Conservation (phyloP, 805 yeast genomes). For the Zygosaccharomyces pseudorouxii region DNA sequence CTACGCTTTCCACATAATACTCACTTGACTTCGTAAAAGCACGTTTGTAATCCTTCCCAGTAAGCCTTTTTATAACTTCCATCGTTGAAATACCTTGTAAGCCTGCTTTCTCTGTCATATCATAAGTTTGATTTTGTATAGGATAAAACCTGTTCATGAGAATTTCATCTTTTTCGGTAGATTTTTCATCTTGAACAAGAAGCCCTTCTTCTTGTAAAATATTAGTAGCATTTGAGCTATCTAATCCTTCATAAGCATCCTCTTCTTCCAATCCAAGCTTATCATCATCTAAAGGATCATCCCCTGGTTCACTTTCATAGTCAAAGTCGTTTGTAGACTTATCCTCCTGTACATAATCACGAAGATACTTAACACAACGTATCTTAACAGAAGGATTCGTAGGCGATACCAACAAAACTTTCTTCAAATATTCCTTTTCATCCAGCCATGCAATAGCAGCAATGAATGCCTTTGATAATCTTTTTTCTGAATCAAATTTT, state of each 20-base stretch:
- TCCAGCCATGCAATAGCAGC: constrained; percentile 45
- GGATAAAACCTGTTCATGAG: constrained; percentile 55
- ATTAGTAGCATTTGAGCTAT: constrained; percentile 26
- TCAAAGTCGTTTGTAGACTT: constrained; percentile 23
- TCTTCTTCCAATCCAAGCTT: constrained; percentile 31
- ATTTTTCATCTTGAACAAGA: constrained; percentile 21
- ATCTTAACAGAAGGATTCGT: constrained; percentile 46
- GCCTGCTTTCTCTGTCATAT: constrained; percentile 40
- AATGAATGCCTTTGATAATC: constrained; percentile 44
- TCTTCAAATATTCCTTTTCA: constrained; percentile 43
- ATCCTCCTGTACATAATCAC: constrained; percentile 38
- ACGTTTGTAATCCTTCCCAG: constrained; percentile 52
- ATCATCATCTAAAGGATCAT: constrained; percentile 29
- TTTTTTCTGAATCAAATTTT: constrained; percentile 42
- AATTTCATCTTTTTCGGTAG: constrained; percentile 12
- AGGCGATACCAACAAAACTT: constrained; percentile 47
- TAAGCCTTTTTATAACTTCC: constrained; percentile 44
- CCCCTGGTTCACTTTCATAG: constrained; percentile 24
- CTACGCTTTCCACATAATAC: constrained; percentile 40
- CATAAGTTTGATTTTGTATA: constrained; percentile 57
- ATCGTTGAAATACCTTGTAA: constrained; percentile 55
- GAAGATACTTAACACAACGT: constrained; percentile 41
- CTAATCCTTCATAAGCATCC: constrained; percentile 31
- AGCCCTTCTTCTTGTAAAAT: constrained; percentile 27
- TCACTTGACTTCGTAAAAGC: constrained; percentile 52